These are phyloP conservation scores for Pythium sp. DNA, from an alignment of 352 stramenopile species.

Conservation along the genomic window DNA sequence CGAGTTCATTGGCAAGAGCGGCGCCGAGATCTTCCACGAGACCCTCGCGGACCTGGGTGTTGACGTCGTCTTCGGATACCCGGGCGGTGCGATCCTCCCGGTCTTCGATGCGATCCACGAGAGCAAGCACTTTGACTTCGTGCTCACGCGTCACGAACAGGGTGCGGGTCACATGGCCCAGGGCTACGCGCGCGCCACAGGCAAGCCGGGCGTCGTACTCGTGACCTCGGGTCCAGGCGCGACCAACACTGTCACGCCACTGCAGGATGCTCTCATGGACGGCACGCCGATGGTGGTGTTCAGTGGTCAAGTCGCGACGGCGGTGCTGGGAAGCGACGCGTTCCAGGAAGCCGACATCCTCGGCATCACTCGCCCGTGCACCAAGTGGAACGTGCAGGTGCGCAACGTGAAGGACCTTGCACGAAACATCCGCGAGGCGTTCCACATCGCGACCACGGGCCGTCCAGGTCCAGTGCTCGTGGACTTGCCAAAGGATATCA, in stretches of 20 bases:
- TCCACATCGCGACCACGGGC: conserved; percentile 93
- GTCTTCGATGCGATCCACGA: conserved; percentile 95
- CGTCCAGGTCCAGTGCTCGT: conserved; percentile 93
- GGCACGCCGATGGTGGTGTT: conserved; percentile 94
- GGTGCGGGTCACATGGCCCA: conserved; percentile 85
- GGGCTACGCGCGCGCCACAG: conserved; percentile 78
- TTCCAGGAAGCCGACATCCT: conserved; percentile 91
- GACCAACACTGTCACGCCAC: conserved; percentile 93
- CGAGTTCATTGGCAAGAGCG: conserved; percentile 90
- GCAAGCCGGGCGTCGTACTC: conserved; percentile 90
- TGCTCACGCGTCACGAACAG: conserved; percentile 81
- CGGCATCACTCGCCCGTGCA: conserved; percentile 88
- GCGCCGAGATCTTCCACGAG: conserved; percentile 93
- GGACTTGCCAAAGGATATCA: conserved; percentile 96
- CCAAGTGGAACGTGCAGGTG: conserved; percentile 97
- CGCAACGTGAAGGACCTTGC: conserved; percentile 94
- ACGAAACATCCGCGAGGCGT: conserved; percentile 94
- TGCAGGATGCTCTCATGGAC: conserved; percentile 94
- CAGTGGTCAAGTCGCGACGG: conserved; percentile 92
- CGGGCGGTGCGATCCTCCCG: conserved; percentile 91
- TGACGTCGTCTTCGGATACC: conserved; percentile 93
- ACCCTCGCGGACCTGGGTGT: conserved; percentile 90
- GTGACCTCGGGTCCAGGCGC: conserved; percentile 92
- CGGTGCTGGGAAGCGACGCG: conserved; percentile 88
- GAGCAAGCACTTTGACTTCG: conserved; percentile 78